A percentile compares a stretch with the other conserved stretches of the same genome.
Conservation (phyloP, 371 early-diverging fungal species). For the Haplosporangium sp. region DNA sequence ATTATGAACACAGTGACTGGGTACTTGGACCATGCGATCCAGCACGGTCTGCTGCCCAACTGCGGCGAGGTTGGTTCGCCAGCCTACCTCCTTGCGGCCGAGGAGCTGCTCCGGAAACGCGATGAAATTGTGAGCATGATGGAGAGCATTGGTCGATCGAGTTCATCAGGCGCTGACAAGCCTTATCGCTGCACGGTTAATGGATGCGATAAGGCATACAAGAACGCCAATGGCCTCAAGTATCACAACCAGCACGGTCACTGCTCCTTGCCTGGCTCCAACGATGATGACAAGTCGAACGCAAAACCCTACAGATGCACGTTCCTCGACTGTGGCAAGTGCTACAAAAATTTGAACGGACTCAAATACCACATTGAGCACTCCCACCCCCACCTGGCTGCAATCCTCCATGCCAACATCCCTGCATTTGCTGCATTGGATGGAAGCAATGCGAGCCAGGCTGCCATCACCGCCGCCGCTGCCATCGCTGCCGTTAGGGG, state of each 20-base stretch:
- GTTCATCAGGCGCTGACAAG: constrained; percentile 66
- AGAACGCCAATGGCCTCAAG: constrained; percentile 97
- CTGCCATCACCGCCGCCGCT: constrained; percentile 53
- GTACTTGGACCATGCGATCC: constrained; percentile 53
- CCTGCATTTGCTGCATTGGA: constrained; percentile 40
- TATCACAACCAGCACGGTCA: constrained; percentile 94
- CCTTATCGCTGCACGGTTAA: constrained; percentile 84
- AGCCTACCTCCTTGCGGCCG: constrained; percentile 31
- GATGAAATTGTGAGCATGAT: constrained; percentile 56
- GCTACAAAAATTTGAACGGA: constrained; percentile 98
- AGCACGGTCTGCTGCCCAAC: constrained; percentile 46
- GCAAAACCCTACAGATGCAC: constrained; percentile 91
- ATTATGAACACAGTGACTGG: constrained; percentile 43
- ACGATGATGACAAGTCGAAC: constrained; percentile 56
- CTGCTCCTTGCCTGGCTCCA: constrained; percentile 64
- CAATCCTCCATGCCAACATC: constrained; percentile 44
- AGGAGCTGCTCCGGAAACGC: constrained; percentile 50
- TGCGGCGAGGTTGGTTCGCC: constrained; percentile 38
- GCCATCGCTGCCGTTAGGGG: constrained; percentile 52
- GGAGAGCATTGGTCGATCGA: constrained; percentile 51
- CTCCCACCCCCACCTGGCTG: constrained; percentile 70
- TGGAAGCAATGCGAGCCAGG: constrained; percentile 47
- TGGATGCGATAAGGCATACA: constrained; percentile 95
- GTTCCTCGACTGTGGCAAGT: constrained; percentile 88
- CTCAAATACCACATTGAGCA: constrained; percentile 96